Base-by-base conservation (phyloP, 2,329 filamentous ascomycete genomes). In the Colletotrichum sansevieriae region DNA sequence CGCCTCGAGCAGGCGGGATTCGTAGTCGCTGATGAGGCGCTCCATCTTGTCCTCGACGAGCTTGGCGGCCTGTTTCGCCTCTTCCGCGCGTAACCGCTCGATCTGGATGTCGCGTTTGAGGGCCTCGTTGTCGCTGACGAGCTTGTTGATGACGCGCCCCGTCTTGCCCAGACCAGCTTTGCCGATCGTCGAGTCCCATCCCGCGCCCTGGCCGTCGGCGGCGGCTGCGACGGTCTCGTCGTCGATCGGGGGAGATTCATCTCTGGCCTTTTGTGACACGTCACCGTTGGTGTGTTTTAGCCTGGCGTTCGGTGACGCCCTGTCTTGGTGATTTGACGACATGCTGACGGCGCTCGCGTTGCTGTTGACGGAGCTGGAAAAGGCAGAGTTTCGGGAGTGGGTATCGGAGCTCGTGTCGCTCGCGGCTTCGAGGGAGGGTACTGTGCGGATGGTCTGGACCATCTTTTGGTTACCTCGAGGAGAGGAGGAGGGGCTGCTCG, bases 91-190 rank as follows among this genome's bases (percentile, higher is more conserved):
- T 63, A 91, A 77, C 20, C 84, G 83, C 78, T 92, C 90, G 65
- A 91, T 87, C 74, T 91, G 84, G 65, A 92, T 83, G 71, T 95
- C 92, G 60, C 92, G 87, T 74, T 92, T 92, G 52, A 95, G 83
- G 46, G 90, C 86, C 75, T 95, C 92, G 73, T 94, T 94, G 76
- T 95, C 92, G 61, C 90, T 90, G 76, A 94, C 92, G 62, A 96
- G 86, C 75, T 90, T 89, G 80, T 96, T 93, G 78, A 96, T 95
- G 60, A 94, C 91, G 39, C 91, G 85, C 9, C 91, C 91, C 10
- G 90, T 93, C 82, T 94, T 94, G 49, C 91, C 91, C 2, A 91
- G 81, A 3, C 88, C 90, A 8, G 90, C 90, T 75, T 91, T 90
- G 72, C 90, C 90, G 52, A 92, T 86, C 3, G 90, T 90, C 35